These are phyloP conservation scores for Aspergillus sp. DNA, from an alignment of 2,329 filamentous ascomycete genomes.

Conservation along the genomic window DNA sequence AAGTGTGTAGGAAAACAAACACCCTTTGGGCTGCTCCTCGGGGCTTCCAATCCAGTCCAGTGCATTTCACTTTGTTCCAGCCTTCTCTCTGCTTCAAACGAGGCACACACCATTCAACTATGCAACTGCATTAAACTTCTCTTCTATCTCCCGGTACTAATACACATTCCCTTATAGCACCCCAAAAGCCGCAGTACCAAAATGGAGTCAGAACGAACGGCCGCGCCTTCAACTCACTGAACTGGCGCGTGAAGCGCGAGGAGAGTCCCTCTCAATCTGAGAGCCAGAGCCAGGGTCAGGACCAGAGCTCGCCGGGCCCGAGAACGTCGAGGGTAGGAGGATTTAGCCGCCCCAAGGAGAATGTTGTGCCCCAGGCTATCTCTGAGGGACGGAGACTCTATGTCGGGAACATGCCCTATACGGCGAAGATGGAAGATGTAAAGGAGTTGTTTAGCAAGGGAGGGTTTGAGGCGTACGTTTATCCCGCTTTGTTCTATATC, in stretches of 20 bases:
- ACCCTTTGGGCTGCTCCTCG: constrained; percentile 14
- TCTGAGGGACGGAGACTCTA: constrained; percentile 49
- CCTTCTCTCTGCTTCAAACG: background rate
- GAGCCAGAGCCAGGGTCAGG: constrained; percentile 24
- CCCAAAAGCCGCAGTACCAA: constrained; percentile 28
- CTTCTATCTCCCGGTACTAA: constrained; percentile 13
- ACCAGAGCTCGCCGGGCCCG: constrained; percentile 28
- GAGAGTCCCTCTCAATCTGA: constrained; percentile 32
- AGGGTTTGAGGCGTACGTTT: constrained; percentile 35
- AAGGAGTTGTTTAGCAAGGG: constrained; percentile 47
- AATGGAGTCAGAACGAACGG: constrained; percentile 37
- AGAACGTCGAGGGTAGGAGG: constrained; percentile 13
- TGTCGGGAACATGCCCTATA: constrained; percentile 57
- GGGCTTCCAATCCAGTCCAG: background rate
- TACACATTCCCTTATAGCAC: constrained; percentile 24
- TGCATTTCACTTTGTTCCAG: background rate
- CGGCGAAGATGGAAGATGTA: constrained; percentile 53
- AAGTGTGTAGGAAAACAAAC: constrained; percentile 27
- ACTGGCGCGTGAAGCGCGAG: constrained; percentile 44
- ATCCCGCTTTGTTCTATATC: background rate
- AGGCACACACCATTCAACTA: background rate
- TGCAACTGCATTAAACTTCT: background rate
- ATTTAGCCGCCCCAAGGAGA: constrained; percentile 32
- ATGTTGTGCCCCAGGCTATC: constrained; percentile 34
- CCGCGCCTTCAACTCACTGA: constrained; percentile 40